Evolutionary conservation across 2,329 filamentous ascomycete species (phyloP), one percentile per base, ranked within the genome.

Genomic region (Neonectria ditissima): DNA sequence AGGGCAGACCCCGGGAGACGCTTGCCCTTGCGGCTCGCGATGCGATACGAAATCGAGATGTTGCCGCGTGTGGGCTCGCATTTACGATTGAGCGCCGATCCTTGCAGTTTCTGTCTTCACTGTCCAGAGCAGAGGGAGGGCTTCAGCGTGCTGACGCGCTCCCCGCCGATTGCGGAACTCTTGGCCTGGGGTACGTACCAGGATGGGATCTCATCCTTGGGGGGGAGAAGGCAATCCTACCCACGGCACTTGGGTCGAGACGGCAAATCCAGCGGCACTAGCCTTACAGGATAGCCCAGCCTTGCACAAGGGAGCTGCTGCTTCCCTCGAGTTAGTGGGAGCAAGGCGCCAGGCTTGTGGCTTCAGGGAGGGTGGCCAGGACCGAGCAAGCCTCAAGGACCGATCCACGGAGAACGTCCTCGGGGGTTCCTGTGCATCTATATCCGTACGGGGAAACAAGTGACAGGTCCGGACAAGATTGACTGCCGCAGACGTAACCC

Each of bases 41-140:
- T 28, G 55, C 53, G 55, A 39, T 41, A 20, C 37, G 37, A 41
- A 54, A 63, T 63, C 50, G 50, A 63, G 55, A 54, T 63, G 41
- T 59, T 63, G 34, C 14, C 47, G 43, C 28, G 41, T 22, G 22
- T 34, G 52, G 48, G 43, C 53, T 56, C 20, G 55, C 18, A 34
- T 18, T 43, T 63, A 26, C 48, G 24, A 28, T 57, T 32, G 59
- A 48, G 41, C 48, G 44, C n/a, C 30, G 32, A 63, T 59, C 60
- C 55, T 63, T 57, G 60, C 60, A 43, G 41, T 48, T 34, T 57
- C 16, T 20, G 28, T 30, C 2, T 34, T 4, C 30, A 9, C 32
- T 16, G 32, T 14, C 32, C 32, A 37, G 32, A 30, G 28, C 11
- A n/a, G n/a, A n/a, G n/a, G n/a, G n/a, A n/a, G n/a, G n/a, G 28